Evolutionary conservation across 495 filamentous ascomycete species (phyloP), one percentile per base, ranked within the genome.

Genomic region (Aspergillus olivimuriae): DNA sequence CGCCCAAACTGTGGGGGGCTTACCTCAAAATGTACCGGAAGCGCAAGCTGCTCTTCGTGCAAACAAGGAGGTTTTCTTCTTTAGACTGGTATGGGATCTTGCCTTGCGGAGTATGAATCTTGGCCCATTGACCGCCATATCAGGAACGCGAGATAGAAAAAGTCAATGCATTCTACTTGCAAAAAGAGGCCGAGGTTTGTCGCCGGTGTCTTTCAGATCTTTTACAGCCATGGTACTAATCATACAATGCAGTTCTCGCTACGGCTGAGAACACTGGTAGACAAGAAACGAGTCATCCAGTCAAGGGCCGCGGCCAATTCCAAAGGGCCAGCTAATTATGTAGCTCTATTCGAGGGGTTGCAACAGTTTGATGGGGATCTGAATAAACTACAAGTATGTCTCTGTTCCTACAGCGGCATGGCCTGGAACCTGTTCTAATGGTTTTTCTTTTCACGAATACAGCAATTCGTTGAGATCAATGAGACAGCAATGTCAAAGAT

Each of bases 41-140:
- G 77, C 89, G n/a, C 90, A 94, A 66, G 80, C 81, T 21, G 78
- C 89, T n/a, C 73, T 97, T 32, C 94, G 95, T 63, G 92, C 92
- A 33, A 98, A 98, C 65, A 95, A 87, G 69, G 92, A 89, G 28
- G 94, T 90, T 12, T 98, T 98, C 71, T 98, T 98, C 75, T 97
- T 98, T 64, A 86, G 89, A 58, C 70, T 98, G 67, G 90, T 95
- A 75, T 28, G 35, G 0, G 11, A 43, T 28, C 17, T 21, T 12
- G 20, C n/a, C 11, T 9, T 6, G 10, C 18, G 9, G 36, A 9
- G 4, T 16, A 3, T 21, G 12, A 1, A 21, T 34, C 30, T 19
- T 12, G 2, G 43, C 6, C 11, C 24, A 34, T 46, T 50, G 39
- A 49, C 37, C n/a, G 41, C 28, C 15, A 9, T 20, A 35, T 42